phyloP scores from a whole-genome alignment of 2,329 filamentous ascomycete species.

The Periconia sp. region DNA sequence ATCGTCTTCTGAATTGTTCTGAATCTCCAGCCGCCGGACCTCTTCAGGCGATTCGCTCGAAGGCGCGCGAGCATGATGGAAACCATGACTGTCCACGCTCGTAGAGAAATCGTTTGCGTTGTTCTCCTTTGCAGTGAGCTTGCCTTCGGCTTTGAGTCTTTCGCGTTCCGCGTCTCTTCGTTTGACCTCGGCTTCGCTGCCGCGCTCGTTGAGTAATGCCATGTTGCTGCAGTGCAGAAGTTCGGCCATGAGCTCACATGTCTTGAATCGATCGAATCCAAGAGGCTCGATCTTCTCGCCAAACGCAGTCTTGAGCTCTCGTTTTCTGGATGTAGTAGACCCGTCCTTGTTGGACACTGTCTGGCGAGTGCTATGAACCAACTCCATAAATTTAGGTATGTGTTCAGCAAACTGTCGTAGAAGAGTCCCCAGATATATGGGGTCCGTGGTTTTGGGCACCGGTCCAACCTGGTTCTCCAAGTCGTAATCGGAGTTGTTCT shows the following conservation, averaged over 20 bases:
- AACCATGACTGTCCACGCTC: conserved; percentile 55
- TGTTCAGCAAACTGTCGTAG: conserved; percentile 86
- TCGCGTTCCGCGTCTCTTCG: conserved; percentile 80
- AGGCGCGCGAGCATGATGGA: conserved; percentile 52
- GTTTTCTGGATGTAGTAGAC: conserved; percentile 66
- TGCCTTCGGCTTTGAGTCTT: conserved; percentile 74
- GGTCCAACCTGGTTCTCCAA: conserved; percentile 83
- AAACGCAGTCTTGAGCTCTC: conserved; percentile 82
- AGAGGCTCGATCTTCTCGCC: conserved; percentile 88
- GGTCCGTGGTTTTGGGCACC: conserved; percentile 81
- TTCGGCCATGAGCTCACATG: conserved; percentile 97
- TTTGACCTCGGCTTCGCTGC: conserved; percentile 83
- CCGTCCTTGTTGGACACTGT: conserved; percentile 59
- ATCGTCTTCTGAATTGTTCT: conserved; percentile 83
- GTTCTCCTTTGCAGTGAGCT: conserved; percentile 61
- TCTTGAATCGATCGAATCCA: conserved; percentile 98
- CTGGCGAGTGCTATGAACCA: conserved; percentile 75
- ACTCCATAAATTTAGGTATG: conserved; percentile 89
- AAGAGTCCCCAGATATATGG: conserved; percentile 91
- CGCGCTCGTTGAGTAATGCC: conserved; percentile 88
- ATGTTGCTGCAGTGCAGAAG: conserved; percentile 98
- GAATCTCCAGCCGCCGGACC: conserved; percentile 71
- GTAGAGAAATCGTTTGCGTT: conserved; percentile 60
- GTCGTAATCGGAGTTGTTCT: conserved; percentile 99
- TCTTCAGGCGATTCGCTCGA: conserved; percentile 62